These are phyloP conservation scores for Cryptosporidium ubiquitum DNA, from an alignment of 169 alveolate genomes.

Conservation along the genomic window DNA sequence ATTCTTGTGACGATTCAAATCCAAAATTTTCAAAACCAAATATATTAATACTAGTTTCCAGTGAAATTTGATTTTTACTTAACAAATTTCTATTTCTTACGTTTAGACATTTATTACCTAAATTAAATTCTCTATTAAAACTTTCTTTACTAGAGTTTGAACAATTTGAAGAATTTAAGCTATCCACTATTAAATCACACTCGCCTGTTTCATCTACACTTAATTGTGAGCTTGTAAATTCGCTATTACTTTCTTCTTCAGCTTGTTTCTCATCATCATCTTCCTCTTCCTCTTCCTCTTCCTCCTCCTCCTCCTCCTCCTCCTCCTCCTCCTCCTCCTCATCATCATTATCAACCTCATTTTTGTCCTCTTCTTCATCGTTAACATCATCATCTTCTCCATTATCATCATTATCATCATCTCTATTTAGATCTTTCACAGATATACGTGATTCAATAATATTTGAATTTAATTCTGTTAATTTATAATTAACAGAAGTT, in stretches of 20 bases:
- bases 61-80: not conserved
- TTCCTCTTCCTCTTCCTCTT: not conserved
- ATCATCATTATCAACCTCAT: not conserved
- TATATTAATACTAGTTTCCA: conserved; percentile 38
- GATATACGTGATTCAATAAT: not conserved
- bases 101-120: not conserved
- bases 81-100: not conserved
- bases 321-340: not conserved
- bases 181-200: not conserved
- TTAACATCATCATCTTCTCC: not conserved
- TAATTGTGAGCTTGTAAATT: not conserved
- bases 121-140: not conserved
- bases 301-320: not conserved
- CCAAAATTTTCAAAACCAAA: conserved; percentile 42
- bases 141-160: not conserved
- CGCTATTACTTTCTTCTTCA: not conserved
- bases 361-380: not conserved
- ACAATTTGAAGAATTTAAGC: not conserved
- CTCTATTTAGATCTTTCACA: not conserved
- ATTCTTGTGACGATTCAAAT: not conserved
- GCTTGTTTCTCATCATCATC: not conserved
- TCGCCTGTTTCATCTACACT: not conserved
- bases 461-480: not conserved
- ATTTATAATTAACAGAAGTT: not conserved
- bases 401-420: not conserved